A percentile compares a stretch with the other conserved stretches of the same genome.
Conservation (phyloP, 805 yeast species). For the Yamadazyma endophytica region DNA sequence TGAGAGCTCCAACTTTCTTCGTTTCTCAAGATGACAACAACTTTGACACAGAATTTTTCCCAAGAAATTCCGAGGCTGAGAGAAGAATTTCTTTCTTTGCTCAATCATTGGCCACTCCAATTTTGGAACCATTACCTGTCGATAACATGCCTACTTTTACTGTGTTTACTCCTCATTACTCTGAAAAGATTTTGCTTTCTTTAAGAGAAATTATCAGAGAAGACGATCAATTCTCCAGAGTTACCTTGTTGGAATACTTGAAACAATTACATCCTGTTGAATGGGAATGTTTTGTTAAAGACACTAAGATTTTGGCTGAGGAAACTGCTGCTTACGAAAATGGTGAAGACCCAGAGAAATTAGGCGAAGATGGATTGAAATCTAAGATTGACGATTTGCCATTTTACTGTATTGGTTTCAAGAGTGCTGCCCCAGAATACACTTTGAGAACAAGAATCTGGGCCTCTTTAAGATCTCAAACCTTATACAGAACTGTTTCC, state of each 20-base stretch:
- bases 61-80: slow-evolving; percentile 95
- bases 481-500: slow-evolving; percentile 43
- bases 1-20: slow-evolving; percentile 98
- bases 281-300: slow-evolving; percentile 56
- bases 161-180: slow-evolving; percentile 82
- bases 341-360: slow-evolving; percentile 37
- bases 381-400: slow-evolving; percentile 40
- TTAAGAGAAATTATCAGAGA: slow-evolving; percentile 76
- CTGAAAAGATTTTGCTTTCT: slow-evolving; percentile 74
- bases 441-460: slow-evolving; percentile 44
- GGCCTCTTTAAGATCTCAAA: slow-evolving; percentile 46
- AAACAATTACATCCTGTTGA: slow-evolving; percentile 54
- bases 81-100: slow-evolving; percentile 99
- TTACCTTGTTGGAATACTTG: slow-evolving; percentile 52
- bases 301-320: slow-evolving; percentile 51
- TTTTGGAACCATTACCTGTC: slow-evolving; percentile 98
- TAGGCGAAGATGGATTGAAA: slow-evolving; percentile 29
- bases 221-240: slow-evolving; percentile 57
- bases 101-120: slow-evolving; percentile 96
- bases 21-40: slow-evolving; percentile 96
- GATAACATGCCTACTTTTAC: slow-evolving; percentile 99
- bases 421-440: slow-evolving; percentile 46
- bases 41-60: slow-evolving; percentile 95
- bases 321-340: slow-evolving; percentile 53
- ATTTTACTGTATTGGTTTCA: slow-evolving; percentile 45